Evolutionary conservation across 2,329 filamentous ascomycete species (phyloP).

Genomic region (Lecanosticta acicola): DNA sequence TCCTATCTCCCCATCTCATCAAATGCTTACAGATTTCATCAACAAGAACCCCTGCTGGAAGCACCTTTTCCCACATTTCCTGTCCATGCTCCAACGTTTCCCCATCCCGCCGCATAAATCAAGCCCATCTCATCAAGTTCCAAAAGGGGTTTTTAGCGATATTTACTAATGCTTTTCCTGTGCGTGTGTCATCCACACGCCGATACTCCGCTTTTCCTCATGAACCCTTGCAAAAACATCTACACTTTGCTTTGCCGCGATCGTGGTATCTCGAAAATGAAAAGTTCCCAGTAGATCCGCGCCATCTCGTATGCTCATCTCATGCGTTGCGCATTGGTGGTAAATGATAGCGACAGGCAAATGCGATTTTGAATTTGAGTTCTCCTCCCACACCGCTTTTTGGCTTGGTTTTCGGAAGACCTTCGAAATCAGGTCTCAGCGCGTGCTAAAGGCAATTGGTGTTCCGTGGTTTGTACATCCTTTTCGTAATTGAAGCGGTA

Average conservation of each 20-base stretch:
- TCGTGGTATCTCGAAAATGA: background rate
- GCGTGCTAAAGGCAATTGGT: no score
- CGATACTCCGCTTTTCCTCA: background rate
- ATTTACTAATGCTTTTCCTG: background rate
- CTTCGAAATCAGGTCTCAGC: no score
- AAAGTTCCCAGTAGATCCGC: background rate
- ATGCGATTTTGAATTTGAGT: no score
- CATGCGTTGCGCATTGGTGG: background rate
- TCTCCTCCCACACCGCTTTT: no score
- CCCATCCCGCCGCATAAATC: background rate
- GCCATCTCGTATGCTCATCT: conserved; percentile 3
- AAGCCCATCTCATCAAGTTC: background rate
- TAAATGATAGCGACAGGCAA: conserved; percentile 1
- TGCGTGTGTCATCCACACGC: background rate
- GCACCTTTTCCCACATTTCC: background rate
- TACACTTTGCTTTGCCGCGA: background rate
- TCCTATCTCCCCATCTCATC: background rate
- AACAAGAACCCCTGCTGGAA: background rate
- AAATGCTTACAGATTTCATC: background rate
- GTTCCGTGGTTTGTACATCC: no score
- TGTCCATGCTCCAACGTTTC: background rate
- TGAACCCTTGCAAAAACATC: background rate
- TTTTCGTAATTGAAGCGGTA: no score
- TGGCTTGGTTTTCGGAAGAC: no score
- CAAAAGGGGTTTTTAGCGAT: background rate